phyloP scores from a whole-genome alignment of 1,139 yeast genomes.

The Diutina rugosa region DNA sequence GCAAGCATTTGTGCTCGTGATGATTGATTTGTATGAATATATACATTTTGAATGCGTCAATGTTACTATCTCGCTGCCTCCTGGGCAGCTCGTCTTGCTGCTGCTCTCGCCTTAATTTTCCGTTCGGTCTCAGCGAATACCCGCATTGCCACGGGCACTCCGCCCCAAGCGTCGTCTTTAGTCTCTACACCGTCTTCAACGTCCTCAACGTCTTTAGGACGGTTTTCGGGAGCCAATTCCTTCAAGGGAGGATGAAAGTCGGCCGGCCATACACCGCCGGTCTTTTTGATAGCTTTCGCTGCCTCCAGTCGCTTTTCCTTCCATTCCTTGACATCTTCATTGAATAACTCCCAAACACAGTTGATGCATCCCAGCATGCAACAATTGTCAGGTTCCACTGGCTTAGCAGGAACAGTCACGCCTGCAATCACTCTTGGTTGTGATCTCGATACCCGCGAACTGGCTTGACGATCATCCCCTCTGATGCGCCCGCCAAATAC shows the following conservation, averaged over 20 bases:
- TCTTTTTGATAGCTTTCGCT: conserved; percentile 33
- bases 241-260: conserved; percentile 61
- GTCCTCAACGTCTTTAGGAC: conserved; percentile 14
- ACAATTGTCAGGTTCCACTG: conserved; percentile 87
- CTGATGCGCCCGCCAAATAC: conserved; percentile 49
- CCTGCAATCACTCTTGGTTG: conserved; percentile 49
- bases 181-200: conserved; percentile 7
- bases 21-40: neutral
- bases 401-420: conserved; percentile 62
- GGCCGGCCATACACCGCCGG: conserved; percentile 63
- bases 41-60: neutral
- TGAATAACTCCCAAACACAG: conserved; percentile 91
- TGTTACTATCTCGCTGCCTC: neutral
- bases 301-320: conserved; percentile 47
- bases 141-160: conserved; percentile 61
- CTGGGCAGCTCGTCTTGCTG: neutral
- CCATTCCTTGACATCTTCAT: conserved; percentile 85
- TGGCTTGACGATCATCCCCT: conserved; percentile 34
- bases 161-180: conserved; percentile 41
- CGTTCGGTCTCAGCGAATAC: conserved; percentile 81
- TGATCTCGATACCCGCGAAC: conserved; percentile 35
- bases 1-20: too few species aligned
- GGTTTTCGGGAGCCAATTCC: conserved; percentile 17
- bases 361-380: conserved; percentile 96
- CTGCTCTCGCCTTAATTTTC: conserved; percentile 29